Base-by-base conservation (phyloP, 768 basidiomycete genomes). In the Tricholoma saponaceum region DNA sequence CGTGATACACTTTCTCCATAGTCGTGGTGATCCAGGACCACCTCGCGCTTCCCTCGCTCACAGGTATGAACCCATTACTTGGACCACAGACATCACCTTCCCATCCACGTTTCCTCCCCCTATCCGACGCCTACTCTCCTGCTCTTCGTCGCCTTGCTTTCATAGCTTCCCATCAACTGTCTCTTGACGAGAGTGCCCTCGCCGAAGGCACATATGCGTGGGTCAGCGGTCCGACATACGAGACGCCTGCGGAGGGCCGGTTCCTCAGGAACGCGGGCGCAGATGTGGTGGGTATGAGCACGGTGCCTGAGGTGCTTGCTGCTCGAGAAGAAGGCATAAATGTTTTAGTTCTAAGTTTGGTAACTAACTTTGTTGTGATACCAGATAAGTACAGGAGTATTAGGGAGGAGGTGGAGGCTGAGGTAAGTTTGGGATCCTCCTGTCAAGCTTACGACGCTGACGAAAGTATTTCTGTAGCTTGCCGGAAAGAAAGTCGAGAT, bases 271-370 rank as follows among this genome's bases (percentile, higher is more conserved):
- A 73, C 7, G 84, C 83, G 0, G 93, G 93, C 3, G 93, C 88
- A 0, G 91, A 92, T 63, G 89, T 94, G n/a, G 93, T 95, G 1
- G 93, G 93, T 1, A 95, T 95, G 93, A 92, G 90, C 62, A 95
- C 94, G 0, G 83, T 95, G 14, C 93, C 92, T 0, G 93, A 95
- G 71, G 93, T 95, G 23, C 75, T 94, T 22, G 89, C 84, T 0
- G 93, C 89, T 8, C 72, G 84, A 50, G 85, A 92, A 66, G 88
- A 86, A 65, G 88, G 86, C 0, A 62, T 95, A 55, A 80, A 89
- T 54, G 83, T 89, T 52, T 76, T 90, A 71, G 92, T 89, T 4
- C 74, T 95, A 43, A 93, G 89, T 62, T 78, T 95, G 56, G 89
- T 93, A 25, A 95, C 92, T 25, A 95, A 95, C 72, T 78, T 80